Percentiles rank a stretch among this genome's conserved stretches.
phyloP scores from a whole-genome alignment of 208 protist species.

The Crithidia sp. region DNA sequence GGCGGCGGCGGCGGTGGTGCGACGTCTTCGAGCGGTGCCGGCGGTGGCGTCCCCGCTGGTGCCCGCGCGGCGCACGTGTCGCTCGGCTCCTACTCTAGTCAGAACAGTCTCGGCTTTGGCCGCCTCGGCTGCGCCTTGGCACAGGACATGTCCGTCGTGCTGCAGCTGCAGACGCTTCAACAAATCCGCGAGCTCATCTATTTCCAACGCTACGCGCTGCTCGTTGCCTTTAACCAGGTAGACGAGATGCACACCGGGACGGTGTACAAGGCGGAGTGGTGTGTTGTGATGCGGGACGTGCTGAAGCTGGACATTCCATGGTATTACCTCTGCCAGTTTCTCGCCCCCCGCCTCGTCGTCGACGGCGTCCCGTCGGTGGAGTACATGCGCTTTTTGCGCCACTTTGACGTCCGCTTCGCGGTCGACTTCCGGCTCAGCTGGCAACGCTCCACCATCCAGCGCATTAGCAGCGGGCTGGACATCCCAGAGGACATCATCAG shows the following conservation, averaged over 20 bases:
- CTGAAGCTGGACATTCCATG: conserved; percentile 81
- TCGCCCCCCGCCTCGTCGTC: conserved; percentile 54
- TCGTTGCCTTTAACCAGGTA: conserved; percentile 72
- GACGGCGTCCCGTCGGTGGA: conserved; percentile 73
- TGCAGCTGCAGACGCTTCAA: conserved; percentile 59
- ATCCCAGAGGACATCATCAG: conserved; percentile 73
- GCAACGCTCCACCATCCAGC: conserved; percentile 46
- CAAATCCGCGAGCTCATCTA: conserved; percentile 76
- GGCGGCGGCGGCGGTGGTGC: not conserved
- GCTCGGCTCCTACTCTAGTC: conserved; percentile 8
- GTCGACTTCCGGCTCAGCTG: conserved; percentile 51
- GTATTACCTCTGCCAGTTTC: conserved; percentile 84
- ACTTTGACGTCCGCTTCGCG: conserved; percentile 66
- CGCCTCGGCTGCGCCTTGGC: conserved; percentile 8
- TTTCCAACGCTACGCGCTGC: conserved; percentile 73
- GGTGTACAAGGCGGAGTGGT: conserved; percentile 89
- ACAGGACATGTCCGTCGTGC: conserved; percentile 37
- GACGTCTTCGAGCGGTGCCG: not conserved
- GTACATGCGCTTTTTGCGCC: conserved; percentile 78
- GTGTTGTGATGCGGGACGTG: conserved; percentile 70
- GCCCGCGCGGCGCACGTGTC: conserved; percentile 13
- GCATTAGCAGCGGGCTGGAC: conserved; percentile 63
- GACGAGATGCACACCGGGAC: conserved; percentile 72
- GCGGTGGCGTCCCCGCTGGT: not conserved
- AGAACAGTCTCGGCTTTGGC: not conserved